phyloP scores from a whole-genome alignment of 1,284 basidiomycete genomes.

The Leccinum pallidistipes region DNA sequence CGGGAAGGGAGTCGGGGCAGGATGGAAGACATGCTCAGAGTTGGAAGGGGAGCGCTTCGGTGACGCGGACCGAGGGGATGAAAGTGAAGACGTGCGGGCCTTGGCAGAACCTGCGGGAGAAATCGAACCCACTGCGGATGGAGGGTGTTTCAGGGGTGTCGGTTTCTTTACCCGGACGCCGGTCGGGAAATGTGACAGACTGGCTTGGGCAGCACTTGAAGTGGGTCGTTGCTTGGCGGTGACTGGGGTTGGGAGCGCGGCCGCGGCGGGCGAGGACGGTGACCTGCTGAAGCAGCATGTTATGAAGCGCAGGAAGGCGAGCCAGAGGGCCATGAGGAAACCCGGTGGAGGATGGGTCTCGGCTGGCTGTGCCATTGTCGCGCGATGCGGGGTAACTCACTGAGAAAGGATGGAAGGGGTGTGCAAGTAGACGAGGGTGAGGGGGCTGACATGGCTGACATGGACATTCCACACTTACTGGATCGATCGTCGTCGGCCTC shows the following conservation, averaged over 20 bases:
- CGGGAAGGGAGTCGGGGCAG: slow-evolving; percentile 19
- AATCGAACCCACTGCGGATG: neutral
- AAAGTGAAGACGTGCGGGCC: slow-evolving; percentile 3
- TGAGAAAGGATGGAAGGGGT: neutral
- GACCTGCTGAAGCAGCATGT: slow-evolving; percentile 12
- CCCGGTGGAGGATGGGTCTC: slow-evolving; percentile 1
- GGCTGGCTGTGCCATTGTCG: slow-evolving; percentile 4
- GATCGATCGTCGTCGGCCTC: slow-evolving; percentile 18
- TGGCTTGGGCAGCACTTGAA: slow-evolving; percentile 2
- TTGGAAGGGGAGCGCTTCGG: neutral
- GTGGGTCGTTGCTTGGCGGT: slow-evolving; percentile 13
- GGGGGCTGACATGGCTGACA: neutral
- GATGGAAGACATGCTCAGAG: slow-evolving; percentile 11
- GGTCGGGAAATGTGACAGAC: neutral
- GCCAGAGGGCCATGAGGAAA: slow-evolving; percentile 20
- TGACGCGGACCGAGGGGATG: neutral
- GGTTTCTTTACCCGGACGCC: slow-evolving; percentile 3
- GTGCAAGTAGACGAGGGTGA: neutral
- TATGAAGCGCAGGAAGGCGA: slow-evolving; percentile 13
- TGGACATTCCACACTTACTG: neutral
- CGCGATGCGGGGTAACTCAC: slow-evolving; percentile 1
- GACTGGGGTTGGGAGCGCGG: slow-evolving; percentile 17
- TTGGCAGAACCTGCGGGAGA: slow-evolving; percentile 8
- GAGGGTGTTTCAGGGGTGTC: slow-evolving; percentile 15
- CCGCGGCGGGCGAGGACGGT: neutral